Conservation (phyloP, 2,329 filamentous ascomycete species). For the Sporothrix humicola region DNA sequence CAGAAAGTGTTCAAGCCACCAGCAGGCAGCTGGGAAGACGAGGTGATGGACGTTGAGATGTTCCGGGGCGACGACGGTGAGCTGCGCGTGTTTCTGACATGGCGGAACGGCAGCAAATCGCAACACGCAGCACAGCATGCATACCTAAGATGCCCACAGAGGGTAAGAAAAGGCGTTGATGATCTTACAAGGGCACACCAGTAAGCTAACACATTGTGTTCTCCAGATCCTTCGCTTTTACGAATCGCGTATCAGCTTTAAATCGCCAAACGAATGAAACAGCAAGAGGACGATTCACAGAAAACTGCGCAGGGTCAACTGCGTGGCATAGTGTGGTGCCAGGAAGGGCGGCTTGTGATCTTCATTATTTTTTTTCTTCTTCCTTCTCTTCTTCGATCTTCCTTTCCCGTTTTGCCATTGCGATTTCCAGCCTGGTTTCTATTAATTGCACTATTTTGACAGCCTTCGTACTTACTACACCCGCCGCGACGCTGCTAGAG, state of each 20-base stretch:
- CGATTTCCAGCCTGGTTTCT: no score
- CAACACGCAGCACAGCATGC: conserved; percentile 72
- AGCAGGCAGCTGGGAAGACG: conserved; percentile 76
- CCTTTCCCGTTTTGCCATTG: no score
- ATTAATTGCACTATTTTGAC: no score
- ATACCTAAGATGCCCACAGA: conserved; percentile 79
- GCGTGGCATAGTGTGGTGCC: background rate
- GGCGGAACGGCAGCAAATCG: conserved; percentile 76
- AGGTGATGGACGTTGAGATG: conserved; percentile 72
- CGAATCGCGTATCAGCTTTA: conserved; percentile 59
- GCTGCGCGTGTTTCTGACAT: conserved; percentile 72
- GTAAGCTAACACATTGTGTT: background rate
- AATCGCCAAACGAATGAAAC: conserved; percentile 30
- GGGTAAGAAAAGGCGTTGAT: conserved; percentile 52
- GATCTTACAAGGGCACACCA: background rate
- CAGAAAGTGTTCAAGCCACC: conserved; percentile 67
- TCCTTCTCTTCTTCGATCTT: no score
- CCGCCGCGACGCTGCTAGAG: no score
- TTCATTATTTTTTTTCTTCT: no score
- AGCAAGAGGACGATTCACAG: no score
- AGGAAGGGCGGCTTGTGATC: no score
- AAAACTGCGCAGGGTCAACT: no score
- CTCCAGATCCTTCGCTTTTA: conserved; percentile 64
- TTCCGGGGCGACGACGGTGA: conserved; percentile 69
- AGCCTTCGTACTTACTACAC: no score